Evolutionary conservation across 1,139 yeast species (phyloP).

Genomic region (Ogataea hybrid): DNA sequence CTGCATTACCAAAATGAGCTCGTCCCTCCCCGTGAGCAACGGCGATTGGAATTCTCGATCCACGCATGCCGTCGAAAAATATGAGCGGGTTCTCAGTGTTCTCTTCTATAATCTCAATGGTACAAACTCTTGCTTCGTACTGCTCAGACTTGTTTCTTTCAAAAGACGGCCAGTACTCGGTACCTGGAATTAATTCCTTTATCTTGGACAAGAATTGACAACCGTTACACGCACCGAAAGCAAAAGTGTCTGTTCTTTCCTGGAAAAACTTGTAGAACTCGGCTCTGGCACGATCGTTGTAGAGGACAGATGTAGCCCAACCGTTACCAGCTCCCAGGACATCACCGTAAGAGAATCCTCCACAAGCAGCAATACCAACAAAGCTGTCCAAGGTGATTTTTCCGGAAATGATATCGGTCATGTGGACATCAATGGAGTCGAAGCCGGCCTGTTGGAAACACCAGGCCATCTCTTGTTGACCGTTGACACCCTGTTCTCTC

Average conservation of each 20-base stretch:
- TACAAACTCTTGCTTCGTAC: conserved; percentile 92
- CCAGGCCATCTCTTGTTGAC: conserved; percentile 99
- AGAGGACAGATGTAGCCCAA: conserved; percentile 98
- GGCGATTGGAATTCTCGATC: conserved; percentile 92
- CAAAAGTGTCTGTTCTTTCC: conserved; percentile 87
- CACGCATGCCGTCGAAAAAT: conserved; percentile 87
- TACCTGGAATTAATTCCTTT: conserved; percentile 88
- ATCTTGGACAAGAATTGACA: conserved; percentile 94
- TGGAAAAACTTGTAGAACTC: conserved; percentile 82
- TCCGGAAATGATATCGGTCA: conserved; percentile 87
- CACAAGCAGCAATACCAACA: conserved; percentile 97
- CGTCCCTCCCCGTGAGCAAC: conserved; percentile 99
- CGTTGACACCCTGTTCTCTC: conserved; percentile 98
- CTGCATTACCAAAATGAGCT: conserved; percentile 58
- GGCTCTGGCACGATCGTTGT: conserved; percentile 70
- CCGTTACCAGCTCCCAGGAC: conserved; percentile 99
- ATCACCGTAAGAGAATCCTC: conserved; percentile 99
- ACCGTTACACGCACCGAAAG: conserved; percentile 99
- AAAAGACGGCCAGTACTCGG: conserved; percentile 95
- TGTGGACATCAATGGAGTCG: conserved; percentile 89
- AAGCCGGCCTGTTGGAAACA: conserved; percentile 95
- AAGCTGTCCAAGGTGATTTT: conserved; percentile 72
- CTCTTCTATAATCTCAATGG: conserved; percentile 75
- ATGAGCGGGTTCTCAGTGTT: conserved; percentile 53
- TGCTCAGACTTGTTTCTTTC: conserved; percentile 92